Evolutionary conservation across 2,329 filamentous ascomycete genomes (phyloP).

Genomic region (Ophiocordyceps unilateralis): DNA sequence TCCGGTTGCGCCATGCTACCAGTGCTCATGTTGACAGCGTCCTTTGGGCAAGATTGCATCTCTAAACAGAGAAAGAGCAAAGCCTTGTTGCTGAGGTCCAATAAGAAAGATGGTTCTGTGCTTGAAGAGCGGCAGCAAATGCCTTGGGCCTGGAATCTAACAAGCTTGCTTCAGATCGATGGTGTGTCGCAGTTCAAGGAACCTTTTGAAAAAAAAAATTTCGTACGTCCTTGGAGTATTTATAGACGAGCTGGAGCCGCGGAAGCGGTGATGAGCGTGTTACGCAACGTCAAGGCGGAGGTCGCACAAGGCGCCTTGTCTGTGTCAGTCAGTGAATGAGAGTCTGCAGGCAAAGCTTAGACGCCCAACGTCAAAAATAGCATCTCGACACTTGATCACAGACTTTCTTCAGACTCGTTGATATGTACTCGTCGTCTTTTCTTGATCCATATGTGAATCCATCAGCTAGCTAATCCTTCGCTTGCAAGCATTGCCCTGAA

Average conservation of each 20-base stretch:
- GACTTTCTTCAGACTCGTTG: background rate
- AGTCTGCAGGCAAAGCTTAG: background rate
- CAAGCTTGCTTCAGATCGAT: background rate
- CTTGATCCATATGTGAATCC: too few species aligned
- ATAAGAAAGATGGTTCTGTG: background rate
- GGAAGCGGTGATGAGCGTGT: background rate
- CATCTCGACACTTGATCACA: too few species aligned
- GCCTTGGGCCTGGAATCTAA: background rate
- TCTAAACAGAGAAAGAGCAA: background rate
- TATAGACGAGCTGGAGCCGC: background rate
- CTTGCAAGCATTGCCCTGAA: too few species aligned
- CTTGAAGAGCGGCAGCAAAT: background rate
- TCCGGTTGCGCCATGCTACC: too few species aligned
- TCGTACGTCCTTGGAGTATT: background rate
- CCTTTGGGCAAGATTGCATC: too few species aligned
- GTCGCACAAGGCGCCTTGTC: too few species aligned
- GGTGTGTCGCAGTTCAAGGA: too few species aligned
- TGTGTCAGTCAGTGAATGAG: background rate
- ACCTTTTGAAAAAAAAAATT: background rate
- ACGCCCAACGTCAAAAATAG: background rate
- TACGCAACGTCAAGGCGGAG: background rate
- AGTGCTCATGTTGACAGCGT: too few species aligned
- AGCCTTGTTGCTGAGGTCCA: too few species aligned
- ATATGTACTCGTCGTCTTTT: too few species aligned
- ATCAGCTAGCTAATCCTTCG: too few species aligned